Evolutionary conservation across 31 red algal species (phyloP).

Genomic region (Porphyra umbilicalis): DNA sequence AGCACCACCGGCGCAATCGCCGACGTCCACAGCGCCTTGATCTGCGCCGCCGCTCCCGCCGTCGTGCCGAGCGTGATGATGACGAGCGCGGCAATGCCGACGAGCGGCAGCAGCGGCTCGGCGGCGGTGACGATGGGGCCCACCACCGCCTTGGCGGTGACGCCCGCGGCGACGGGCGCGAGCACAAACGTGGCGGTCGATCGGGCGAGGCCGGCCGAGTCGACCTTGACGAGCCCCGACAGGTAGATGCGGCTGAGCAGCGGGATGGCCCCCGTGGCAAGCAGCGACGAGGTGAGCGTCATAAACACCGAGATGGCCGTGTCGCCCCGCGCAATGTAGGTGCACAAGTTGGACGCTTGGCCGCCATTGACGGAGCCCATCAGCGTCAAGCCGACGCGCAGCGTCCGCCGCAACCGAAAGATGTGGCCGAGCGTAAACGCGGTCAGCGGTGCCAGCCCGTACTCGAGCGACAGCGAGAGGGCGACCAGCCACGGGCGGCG

Average conservation of each 20-base stretch:
- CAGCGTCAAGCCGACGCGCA: conserved; percentile 47
- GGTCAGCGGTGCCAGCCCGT: conserved; percentile 30
- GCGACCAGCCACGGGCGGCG: conserved; percentile 17
- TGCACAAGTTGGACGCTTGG: conserved; percentile 81
- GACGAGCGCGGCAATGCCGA: conserved; percentile 35
- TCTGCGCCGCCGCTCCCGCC: conserved; percentile 3
- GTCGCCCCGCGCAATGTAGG: conserved; percentile 76
- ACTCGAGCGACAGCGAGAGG: conserved; percentile 25
- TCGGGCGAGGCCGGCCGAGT: conserved; percentile 26
- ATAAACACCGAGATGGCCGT: conserved; percentile 67
- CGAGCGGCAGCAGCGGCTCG: conserved; percentile 31
- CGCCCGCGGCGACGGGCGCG: conserved; percentile 49
- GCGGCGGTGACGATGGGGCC: conserved; percentile 6
- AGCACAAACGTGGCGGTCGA: conserved; percentile 50
- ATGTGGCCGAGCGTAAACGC: conserved; percentile 19
- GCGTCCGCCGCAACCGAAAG: conserved; percentile 5
- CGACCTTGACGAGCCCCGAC: conserved; percentile 34
- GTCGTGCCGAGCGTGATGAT: conserved; percentile 38
- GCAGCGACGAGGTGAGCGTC: conserved; percentile 57
- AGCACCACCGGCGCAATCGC: conserved; percentile 29
- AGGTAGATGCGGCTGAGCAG: conserved; percentile 46
- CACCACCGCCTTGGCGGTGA: conserved; percentile 7
- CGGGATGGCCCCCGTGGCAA: conserved; percentile 43
- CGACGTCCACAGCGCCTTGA: conserved; percentile 1
- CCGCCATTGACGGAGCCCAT: conserved; percentile 74